Conservation (phyloP, 805 yeast species). For the Hanseniaspora meyeri region DNA sequence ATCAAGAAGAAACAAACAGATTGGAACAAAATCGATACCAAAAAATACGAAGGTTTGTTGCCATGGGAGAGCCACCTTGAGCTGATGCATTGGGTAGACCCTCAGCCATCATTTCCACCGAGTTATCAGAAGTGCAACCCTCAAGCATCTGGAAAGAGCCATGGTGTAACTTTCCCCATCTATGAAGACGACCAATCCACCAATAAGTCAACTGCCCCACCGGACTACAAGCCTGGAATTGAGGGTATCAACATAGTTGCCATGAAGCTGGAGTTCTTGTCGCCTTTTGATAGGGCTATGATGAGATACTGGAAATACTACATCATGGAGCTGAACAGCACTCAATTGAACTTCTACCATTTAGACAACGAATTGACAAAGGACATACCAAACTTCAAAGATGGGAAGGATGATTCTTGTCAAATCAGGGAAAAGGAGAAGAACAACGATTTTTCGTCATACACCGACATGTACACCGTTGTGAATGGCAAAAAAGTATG, state of each 20-base stretch:
- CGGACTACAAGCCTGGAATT: slow-evolving; percentile 55
- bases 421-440: slow-evolving; percentile 14
- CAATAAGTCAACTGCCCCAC: slow-evolving; percentile 37
- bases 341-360: slow-evolving; percentile 63
- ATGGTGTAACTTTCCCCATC: slow-evolving; percentile 26
- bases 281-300: slow-evolving; percentile 63
- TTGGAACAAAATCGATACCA: background rate
- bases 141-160: background rate
- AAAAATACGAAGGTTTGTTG: background rate
- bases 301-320: slow-evolving; percentile 58
- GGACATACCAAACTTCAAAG: slow-evolving; percentile 23
- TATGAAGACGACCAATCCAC: slow-evolving; percentile 23
- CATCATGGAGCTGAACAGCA: slow-evolving; percentile 68
- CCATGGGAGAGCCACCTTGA: slow-evolving; percentile 17
- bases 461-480: background rate
- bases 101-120: slow-evolving; percentile 30
- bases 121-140: slow-evolving; percentile 22
- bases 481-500: background rate
- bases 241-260: slow-evolving; percentile 44
- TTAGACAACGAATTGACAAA: slow-evolving; percentile 29
- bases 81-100: slow-evolving; percentile 27
- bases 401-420: slow-evolving; percentile 24
- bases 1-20: background rate
- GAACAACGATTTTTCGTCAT: slow-evolving; percentile 7
- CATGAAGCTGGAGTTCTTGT: slow-evolving; percentile 61